Evolutionary conservation across 768 basidiomycete genomes (phyloP).

Genomic region (Boletus eberwhitei): DNA sequence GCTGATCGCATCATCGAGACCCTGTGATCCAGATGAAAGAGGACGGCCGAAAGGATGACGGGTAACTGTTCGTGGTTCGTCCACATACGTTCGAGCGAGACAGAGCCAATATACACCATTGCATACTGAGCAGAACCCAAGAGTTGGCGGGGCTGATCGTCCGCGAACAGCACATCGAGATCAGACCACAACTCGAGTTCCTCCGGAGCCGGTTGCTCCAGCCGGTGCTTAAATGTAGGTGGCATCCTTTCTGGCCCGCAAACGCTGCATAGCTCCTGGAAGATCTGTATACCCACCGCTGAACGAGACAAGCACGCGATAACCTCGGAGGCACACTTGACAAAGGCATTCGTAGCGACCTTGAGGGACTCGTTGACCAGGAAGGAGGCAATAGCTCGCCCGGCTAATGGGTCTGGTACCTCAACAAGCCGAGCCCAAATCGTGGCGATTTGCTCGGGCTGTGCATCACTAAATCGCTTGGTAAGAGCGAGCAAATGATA

Average conservation of each 20-base stretch:
- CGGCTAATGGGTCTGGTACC: slow-evolving; percentile 65
- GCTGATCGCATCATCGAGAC: slow-evolving; percentile 63
- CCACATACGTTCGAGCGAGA: slow-evolving; percentile 74
- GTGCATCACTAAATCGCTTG: slow-evolving; percentile 64
- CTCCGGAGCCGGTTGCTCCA: slow-evolving; percentile 53
- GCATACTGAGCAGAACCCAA: slow-evolving; percentile 87
- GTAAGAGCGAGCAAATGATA: slow-evolving; percentile 85
- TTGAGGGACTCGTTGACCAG: slow-evolving; percentile 85
- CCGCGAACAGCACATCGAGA: slow-evolving; percentile 68
- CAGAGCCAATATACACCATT: slow-evolving; percentile 77
- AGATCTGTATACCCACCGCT: slow-evolving; percentile 64
- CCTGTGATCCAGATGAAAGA: slow-evolving; percentile 82
- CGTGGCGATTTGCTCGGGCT: slow-evolving; percentile 75
- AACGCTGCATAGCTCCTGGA: slow-evolving; percentile 80
- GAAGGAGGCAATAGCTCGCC: slow-evolving; percentile 77
- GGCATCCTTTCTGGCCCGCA: slow-evolving; percentile 86
- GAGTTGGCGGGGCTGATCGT: slow-evolving; percentile 61
- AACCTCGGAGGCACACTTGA: slow-evolving; percentile 75
- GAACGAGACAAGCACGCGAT: slow-evolving; percentile 83
- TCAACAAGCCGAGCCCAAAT: slow-evolving; percentile 82
- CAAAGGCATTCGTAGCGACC: slow-evolving; percentile 74
- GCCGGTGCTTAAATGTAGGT: slow-evolving; percentile 68
- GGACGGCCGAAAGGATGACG: slow-evolving; percentile 70
- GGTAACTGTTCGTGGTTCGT: slow-evolving; percentile 68
- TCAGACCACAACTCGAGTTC: slow-evolving; percentile 79